A percentile compares a stretch with the other conserved stretches of the same genome.
phyloP scores from a whole-genome alignment of 116 monocot genomes.

The Zostera marina region DNA sequence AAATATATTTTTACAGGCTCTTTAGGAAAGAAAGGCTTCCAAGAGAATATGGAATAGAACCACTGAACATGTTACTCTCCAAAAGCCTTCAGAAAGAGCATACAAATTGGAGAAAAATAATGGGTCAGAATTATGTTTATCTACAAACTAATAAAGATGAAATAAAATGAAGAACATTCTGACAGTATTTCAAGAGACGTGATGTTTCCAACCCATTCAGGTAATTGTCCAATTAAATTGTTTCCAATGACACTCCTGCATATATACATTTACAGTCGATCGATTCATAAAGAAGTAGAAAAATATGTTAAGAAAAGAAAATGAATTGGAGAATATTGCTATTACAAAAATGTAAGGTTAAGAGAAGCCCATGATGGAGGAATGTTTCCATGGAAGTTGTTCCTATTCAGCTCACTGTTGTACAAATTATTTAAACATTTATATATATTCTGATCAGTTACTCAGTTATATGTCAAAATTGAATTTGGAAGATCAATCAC shows the following conservation, averaged over 20 bases:
- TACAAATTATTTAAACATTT: not conserved
- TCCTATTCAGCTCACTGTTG: constrained; percentile 40
- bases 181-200: constrained; percentile 5
- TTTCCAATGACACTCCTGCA: constrained; percentile 8
- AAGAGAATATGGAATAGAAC: constrained; percentile 7
- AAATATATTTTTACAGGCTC: constrained; percentile 7
- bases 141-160: not conserved
- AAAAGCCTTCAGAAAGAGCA: constrained; percentile 7
- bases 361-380: constrained; percentile 35
- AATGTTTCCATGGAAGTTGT: constrained; percentile 41
- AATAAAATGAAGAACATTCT: not conserved
- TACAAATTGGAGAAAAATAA: not conserved
- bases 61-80: constrained; percentile 9
- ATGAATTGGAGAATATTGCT: not conserved
- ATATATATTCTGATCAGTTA: too few relatives aligned
- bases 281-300: not conserved
- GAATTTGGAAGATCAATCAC: not conserved
- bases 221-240: constrained; percentile 8
- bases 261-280: not conserved
- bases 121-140: not conserved
- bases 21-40: constrained; percentile 2
- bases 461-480: not conserved
- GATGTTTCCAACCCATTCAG: constrained; percentile 9
- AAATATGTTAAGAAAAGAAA: not conserved
- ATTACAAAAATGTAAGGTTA: constrained; percentile 32